Evolutionary conservation across 495 filamentous ascomycete genomes (phyloP).

Genomic region (Polyplosphaeria fusca): DNA sequence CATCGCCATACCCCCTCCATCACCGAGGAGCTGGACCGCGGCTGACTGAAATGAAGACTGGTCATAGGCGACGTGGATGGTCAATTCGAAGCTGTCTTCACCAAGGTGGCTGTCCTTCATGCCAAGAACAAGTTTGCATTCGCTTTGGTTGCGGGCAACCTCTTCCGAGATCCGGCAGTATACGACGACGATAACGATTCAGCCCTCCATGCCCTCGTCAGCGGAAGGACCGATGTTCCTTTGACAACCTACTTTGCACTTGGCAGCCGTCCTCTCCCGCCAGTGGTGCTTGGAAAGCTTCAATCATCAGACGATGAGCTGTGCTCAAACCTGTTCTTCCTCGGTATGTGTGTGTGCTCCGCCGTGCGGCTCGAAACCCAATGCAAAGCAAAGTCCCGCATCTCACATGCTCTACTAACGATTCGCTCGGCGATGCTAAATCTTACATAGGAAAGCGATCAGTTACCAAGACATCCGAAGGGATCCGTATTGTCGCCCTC

Average conservation of each 20-base stretch:
- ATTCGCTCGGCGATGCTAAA: too few relatives aligned
- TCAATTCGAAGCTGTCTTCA: conserved; percentile 66
- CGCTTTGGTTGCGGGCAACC: conserved; percentile 76
- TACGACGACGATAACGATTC: conserved; percentile 50
- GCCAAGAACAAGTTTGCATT: conserved; percentile 81
- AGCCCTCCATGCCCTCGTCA: conserved; percentile 61
- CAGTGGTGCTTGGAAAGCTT: conserved; percentile 64
- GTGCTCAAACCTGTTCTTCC: conserved; percentile 81
- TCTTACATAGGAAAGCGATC: conserved; percentile 74
- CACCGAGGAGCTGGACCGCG: background rate
- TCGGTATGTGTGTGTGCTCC: too few relatives aligned
- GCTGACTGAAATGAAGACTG: conserved; percentile 52
- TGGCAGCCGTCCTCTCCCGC: conserved; percentile 65
- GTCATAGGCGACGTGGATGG: conserved; percentile 79
- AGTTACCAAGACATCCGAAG: conserved; percentile 82
- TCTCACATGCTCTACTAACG: too few relatives aligned
- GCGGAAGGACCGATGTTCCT: conserved; percentile 66
- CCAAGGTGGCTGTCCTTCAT: conserved; percentile 74
- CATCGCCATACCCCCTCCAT: too few relatives aligned
- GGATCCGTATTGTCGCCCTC: conserved; percentile 75
- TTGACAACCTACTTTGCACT: conserved; percentile 85
- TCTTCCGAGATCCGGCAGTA: conserved; percentile 53
- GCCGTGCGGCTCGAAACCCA: too few relatives aligned
- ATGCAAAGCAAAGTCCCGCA: too few relatives aligned
- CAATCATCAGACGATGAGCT: conserved; percentile 72